A percentile compares a stretch with the other conserved stretches of the same genome.
Conservation (phyloP, 164 flowering plant genomes). For the Piper longum region DNA sequence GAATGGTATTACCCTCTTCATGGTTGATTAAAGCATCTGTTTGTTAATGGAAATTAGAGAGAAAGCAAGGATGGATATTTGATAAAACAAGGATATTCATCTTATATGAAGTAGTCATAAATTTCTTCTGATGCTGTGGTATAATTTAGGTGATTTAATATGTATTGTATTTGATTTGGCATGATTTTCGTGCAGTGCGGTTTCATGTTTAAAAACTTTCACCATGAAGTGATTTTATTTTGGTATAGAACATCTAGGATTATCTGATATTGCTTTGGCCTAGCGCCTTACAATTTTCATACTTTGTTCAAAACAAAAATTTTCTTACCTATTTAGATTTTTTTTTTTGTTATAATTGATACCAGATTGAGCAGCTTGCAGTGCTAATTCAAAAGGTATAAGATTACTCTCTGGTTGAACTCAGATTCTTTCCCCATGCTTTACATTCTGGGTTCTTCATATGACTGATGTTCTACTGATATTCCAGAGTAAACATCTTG, state of each 20-base stretch:
- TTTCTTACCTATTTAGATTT: not conserved
- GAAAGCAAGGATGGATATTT: no score
- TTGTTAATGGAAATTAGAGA: no score
- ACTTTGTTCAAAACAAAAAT: not conserved
- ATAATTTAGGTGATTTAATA: no score
- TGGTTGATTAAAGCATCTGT: no score
- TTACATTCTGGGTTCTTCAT: not conserved
- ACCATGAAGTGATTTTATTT: not conserved
- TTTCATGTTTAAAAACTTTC: not conserved
- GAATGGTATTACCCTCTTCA: no score
- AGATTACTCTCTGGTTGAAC: not conserved
- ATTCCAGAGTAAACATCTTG: constrained; percentile 95
- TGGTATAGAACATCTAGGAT: not conserved
- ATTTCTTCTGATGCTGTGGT: no score
- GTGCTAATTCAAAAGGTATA: constrained; percentile 50
- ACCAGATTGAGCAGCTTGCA: constrained; percentile 66
- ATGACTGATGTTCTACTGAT: constrained; percentile 4
- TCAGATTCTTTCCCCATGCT: not conserved
- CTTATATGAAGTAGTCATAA: no score
- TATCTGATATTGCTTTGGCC: not conserved
- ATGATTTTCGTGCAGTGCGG: not conserved
- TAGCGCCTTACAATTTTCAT: not conserved
- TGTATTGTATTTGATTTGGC: not conserved
- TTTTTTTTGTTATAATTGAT: constrained; percentile 5
- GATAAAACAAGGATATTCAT: no score